phyloP scores from a whole-genome alignment of 805 yeast species.

The Pichia scutulata region DNA sequence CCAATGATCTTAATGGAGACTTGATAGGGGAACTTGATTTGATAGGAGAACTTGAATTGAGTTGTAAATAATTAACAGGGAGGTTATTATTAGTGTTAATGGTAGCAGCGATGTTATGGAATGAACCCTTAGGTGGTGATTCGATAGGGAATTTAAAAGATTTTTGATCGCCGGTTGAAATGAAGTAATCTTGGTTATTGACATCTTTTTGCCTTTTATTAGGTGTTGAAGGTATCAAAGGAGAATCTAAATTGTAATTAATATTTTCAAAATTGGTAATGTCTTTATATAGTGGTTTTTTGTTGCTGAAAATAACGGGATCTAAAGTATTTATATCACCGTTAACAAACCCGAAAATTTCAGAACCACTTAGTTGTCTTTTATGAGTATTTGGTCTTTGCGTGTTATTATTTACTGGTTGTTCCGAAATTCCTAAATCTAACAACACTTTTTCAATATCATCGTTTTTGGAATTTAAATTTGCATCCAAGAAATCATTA shows the following conservation, averaged over 20 bases:
- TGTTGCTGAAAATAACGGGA: slow-evolving; percentile 18
- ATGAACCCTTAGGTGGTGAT: slow-evolving; percentile 26
- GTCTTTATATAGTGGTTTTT: slow-evolving; percentile 27
- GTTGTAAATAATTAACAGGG: neutral
- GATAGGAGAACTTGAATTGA: neutral
- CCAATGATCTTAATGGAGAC: slow-evolving; percentile 10
- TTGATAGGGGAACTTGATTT: slow-evolving; percentile 6
- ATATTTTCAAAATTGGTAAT: slow-evolving; percentile 31
- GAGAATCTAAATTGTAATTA: slow-evolving; percentile 11
- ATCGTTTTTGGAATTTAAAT: slow-evolving; percentile 9
- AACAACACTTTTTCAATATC: slow-evolving; percentile 26
- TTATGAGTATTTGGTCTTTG: slow-evolving; percentile 33
- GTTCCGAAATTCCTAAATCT: slow-evolving; percentile 26
- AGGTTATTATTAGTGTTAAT: neutral
- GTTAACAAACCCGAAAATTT: slow-evolving; percentile 64
- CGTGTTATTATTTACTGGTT: slow-evolving; percentile 20
- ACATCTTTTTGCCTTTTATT: neutral
- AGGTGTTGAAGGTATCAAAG: neutral
- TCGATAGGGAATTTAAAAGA: slow-evolving; percentile 49
- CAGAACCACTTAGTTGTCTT: slow-evolving; percentile 69
- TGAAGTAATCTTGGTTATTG: slow-evolving; percentile 34
- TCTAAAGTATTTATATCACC: slow-evolving; percentile 50
- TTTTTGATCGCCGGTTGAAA: slow-evolving; percentile 37
- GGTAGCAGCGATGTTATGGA: neutral
- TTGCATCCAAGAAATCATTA: slow-evolving; percentile 3